phyloP scores from a whole-genome alignment of 805 yeast species.

The Hanseniaspora vineae region DNA sequence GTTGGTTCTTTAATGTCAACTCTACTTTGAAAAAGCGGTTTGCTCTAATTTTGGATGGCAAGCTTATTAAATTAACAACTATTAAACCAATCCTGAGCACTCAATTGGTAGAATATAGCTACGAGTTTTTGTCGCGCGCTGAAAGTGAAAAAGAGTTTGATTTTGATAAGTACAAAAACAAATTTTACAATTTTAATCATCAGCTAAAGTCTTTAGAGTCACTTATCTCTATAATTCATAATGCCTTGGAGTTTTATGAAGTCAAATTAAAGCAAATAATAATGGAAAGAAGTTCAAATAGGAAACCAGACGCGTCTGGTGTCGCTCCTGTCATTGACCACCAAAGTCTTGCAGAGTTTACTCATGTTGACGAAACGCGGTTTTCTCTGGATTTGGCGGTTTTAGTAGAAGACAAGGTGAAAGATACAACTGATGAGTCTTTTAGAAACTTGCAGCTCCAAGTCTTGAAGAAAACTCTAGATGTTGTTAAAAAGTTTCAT shows the following conservation, averaged over 20 bases:
- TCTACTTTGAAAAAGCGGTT: conserved; percentile 28
- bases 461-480: conserved; percentile 16
- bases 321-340: conserved; percentile 18
- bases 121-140: conserved; percentile 10
- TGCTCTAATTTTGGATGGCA: conserved; percentile 22
- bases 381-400: conserved; percentile 21
- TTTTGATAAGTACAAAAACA: conserved; percentile 7
- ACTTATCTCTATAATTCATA: conserved; percentile 15
- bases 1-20: conserved; percentile 29
- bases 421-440: conserved; percentile 14
- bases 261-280: conserved; percentile 19
- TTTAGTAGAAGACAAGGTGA: conserved; percentile 17
- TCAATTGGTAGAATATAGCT: conserved; percentile 10
- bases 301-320: conserved; percentile 21
- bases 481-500: conserved; percentile 14
- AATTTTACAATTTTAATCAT: conserved; percentile 14
- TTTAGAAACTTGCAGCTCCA: conserved; percentile 20
- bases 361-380: conserved; percentile 21
- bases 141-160: conserved; percentile 6
- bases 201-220: conserved; percentile 18
- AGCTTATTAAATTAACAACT: conserved; percentile 14
- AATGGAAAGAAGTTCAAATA: conserved; percentile 20
- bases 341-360: conserved; percentile 19
- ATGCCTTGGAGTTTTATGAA: conserved; percentile 18
- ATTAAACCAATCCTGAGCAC: conserved; percentile 11